phyloP scores from a whole-genome alignment of 176 grass and related monocot genomes.

The maize (Zea mays) region Zm-B73-REFERENCE-NAM-5.0 NC_050105.1:72670001-72670500 shows the following conservation, averaged over 20 bases:
- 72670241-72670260: conserved; percentile 43
- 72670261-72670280: conserved; percentile 62
- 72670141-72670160: not conserved
- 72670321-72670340: not conserved
- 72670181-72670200: not conserved
- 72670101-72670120: not conserved
- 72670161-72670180: conserved; percentile 1
- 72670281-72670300: conserved; percentile 12
- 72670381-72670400: conserved; percentile 6
- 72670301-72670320: not conserved
- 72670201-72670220: conserved; percentile 9
- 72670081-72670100: not conserved
- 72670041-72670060: too few species aligned
- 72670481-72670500: too few species aligned
- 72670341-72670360: not conserved
- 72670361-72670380: not conserved
- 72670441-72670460: not conserved
- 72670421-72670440: conserved; percentile 10
- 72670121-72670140: not conserved
- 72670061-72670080: not conserved
- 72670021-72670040: too few species aligned
- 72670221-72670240: conserved; percentile 36
- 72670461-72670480: not conserved
- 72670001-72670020: too few species aligned
- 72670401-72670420: not conserved